Percentiles rank a stretch among this genome's conserved stretches.
Conservation (phyloP, 495 filamentous ascomycete genomes). For the Thermothielavioides terrestris region DNA sequence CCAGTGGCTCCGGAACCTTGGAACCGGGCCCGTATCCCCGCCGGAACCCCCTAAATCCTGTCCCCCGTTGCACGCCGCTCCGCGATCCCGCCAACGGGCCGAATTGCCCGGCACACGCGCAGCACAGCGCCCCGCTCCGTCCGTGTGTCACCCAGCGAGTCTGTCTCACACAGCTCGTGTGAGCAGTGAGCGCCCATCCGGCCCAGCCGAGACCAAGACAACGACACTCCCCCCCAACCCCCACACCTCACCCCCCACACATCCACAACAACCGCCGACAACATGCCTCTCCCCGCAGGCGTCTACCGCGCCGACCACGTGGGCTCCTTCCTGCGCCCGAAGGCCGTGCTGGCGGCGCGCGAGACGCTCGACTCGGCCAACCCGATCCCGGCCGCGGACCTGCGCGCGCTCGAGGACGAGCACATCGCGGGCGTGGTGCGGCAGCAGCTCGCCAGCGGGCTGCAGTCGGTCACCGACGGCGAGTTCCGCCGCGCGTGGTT, state of each 20-base stretch:
- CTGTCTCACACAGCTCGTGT: not conserved
- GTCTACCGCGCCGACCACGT: conserved; percentile 45
- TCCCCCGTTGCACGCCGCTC: not conserved
- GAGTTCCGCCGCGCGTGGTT: conserved; percentile 55
- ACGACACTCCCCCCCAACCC: not conserved
- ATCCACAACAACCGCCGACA: not conserved
- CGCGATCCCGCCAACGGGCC: conserved; percentile 1
- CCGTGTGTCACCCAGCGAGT: not conserved
- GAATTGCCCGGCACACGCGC: not conserved
- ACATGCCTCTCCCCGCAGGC: conserved; percentile 39
- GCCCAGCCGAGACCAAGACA: not conserved
- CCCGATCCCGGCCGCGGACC: conserved; percentile 33
- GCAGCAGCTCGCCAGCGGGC: conserved; percentile 53
- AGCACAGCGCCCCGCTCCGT: not conserved
- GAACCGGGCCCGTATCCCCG: not conserved
- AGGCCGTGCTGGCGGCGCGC: conserved; percentile 32
- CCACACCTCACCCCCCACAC: not conserved
- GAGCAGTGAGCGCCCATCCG: not conserved
- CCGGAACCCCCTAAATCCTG: not conserved
- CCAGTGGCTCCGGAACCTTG: not conserved
- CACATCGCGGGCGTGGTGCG: conserved; percentile 55
- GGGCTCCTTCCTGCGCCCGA: conserved; percentile 38
- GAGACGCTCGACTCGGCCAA: conserved; percentile 39
- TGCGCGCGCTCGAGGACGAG: conserved; percentile 51
- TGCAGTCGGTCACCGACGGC: conserved; percentile 58